Evolutionary conservation across 345 rosid genomes (phyloP).

Genomic region (Eucalyptus polyanthemos): DNA sequence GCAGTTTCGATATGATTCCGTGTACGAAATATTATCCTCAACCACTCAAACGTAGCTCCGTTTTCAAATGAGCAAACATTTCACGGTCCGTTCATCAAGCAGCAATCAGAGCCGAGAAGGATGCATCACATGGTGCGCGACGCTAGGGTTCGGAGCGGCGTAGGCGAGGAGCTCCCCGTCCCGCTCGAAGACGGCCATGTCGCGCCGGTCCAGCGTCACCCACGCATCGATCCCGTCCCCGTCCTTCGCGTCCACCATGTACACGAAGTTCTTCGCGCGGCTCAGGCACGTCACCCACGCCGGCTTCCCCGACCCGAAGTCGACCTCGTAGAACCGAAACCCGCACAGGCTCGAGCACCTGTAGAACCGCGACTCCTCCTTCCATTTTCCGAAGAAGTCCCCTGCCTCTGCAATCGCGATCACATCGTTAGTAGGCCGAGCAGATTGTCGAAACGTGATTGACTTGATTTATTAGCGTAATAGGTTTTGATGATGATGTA

Average conservation of each 20-base stretch:
- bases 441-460: not conserved
- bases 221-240: conserved; percentile 1
- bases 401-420: not conserved
- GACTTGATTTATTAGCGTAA: too few relatives aligned
- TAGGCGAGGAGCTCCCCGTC: not conserved
- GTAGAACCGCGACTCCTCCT: not conserved
- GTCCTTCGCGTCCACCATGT: not conserved
- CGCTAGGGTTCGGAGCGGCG: not conserved
- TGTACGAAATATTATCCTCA: too few relatives aligned
- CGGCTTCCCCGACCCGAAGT: conserved; percentile 5
- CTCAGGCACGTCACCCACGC: not conserved
- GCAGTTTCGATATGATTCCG: too few relatives aligned
- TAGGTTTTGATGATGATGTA: not conserved
- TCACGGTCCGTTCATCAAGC: not conserved
- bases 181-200: not conserved
- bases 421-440: too few relatives aligned
- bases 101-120: not conserved
- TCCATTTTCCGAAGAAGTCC: not conserved
- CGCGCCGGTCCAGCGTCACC: not conserved
- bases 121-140: not conserved
- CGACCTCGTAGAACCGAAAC: not conserved
- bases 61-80: too few relatives aligned
- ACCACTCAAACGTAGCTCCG: too few relatives aligned
- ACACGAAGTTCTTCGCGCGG: not conserved
- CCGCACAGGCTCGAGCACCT: not conserved